Conservation (phyloP, 1,284 basidiomycete species). For the Vanrija pseudolonga region DNA sequence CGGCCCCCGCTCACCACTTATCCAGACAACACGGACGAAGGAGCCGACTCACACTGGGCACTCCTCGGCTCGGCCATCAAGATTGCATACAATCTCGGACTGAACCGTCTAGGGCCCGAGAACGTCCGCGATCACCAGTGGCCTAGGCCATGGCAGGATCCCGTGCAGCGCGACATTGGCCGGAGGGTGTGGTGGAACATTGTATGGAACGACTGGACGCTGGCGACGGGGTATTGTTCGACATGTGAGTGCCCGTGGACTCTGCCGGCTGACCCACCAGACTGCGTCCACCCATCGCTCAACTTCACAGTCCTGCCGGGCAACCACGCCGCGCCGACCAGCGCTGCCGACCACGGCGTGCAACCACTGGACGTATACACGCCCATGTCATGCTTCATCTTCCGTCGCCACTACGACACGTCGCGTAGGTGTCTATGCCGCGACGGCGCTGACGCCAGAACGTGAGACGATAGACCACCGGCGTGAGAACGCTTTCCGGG, state of each 20-base stretch:
- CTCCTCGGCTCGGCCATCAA: slow-evolving; percentile 12
- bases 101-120: slow-evolving; percentile 6
- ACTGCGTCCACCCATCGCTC: neutral
- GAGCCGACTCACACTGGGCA: slow-evolving; percentile 10
- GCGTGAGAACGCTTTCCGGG: too few relatives aligned
- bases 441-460: too few relatives aligned
- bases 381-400: too few relatives aligned
- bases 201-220: neutral
- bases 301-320: neutral
- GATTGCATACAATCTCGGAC: slow-evolving; percentile 9
- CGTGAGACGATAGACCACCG: too few relatives aligned
- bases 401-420: too few relatives aligned
- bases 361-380: too few relatives aligned
- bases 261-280: neutral
- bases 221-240: neutral
- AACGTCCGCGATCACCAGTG: neutral
- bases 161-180: neutral
- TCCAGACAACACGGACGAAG: slow-evolving; percentile 11
- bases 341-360: too few relatives aligned
- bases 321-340: neutral
- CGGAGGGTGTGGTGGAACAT: neutral
- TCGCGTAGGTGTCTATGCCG: too few relatives aligned
- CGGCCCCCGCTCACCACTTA: neutral
- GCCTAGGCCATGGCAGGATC: slow-evolving; percentile 6
- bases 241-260: neutral